Conservation (phyloP, 78 protist genomes). For the Protostelium mycophagum region DNA sequence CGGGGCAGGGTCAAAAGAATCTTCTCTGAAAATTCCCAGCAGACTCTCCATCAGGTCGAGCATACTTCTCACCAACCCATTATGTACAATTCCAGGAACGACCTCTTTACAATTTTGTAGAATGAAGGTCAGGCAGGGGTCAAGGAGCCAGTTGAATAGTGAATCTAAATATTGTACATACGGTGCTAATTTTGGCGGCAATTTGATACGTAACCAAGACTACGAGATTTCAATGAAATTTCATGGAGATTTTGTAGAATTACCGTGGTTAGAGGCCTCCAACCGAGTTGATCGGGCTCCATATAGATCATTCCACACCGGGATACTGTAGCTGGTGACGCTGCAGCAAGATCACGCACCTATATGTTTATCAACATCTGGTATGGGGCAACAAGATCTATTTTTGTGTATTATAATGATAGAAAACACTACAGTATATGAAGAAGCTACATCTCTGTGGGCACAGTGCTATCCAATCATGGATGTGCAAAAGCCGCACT, state of each 20-base stretch:
- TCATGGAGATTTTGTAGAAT: conserved; percentile 2
- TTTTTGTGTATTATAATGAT: too few relatives aligned
- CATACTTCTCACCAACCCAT: background rate
- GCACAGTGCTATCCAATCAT: conserved; percentile 95
- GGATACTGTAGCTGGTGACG: conserved; percentile 98
- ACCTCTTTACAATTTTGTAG: background rate
- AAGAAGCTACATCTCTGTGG: conserved; percentile 88
- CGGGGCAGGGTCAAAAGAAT: background rate
- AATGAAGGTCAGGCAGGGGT: background rate
- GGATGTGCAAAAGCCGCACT: conserved; percentile 96
- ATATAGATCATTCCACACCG: conserved; percentile 99
- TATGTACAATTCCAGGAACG: background rate
- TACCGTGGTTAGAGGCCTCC: conserved; percentile 55
- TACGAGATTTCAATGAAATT: conserved; percentile 8
- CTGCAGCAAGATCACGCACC: conserved; percentile 85
- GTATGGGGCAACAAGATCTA: too few relatives aligned
- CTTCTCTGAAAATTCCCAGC: background rate
- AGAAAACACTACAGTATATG: too few relatives aligned
- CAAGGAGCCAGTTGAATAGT: background rate
- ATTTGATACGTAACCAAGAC: conserved; percentile 16
- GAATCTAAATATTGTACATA: background rate
- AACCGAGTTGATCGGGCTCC: conserved; percentile 70
- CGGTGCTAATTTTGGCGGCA: background rate
- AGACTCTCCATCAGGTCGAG: background rate
- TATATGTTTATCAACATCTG: too few relatives aligned